phyloP scores from a whole-genome alignment of 139 green algal species.

The Picocystis salinarum region DNA sequence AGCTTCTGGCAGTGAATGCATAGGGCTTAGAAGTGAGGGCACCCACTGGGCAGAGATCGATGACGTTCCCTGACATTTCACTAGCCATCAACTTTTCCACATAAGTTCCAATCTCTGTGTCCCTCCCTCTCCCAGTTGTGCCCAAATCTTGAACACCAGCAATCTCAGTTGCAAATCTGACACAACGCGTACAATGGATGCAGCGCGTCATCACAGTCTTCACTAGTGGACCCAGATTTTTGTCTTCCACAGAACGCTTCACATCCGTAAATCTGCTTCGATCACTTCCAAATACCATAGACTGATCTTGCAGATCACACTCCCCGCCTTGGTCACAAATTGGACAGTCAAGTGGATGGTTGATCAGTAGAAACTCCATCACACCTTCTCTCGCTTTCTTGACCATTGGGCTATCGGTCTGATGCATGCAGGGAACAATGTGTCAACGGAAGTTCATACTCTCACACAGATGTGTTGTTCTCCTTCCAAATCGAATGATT shows the following conservation, averaged over 20 bases:
- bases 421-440: no score
- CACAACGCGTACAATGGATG: conserved; percentile 89
- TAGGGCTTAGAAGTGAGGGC: conserved; percentile 91
- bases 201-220: conserved; percentile 98
- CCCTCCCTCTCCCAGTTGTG: conserved; percentile 69
- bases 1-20: conserved; percentile 88
- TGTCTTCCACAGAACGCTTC: conserved; percentile 83
- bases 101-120: conserved; percentile 84
- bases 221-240: conserved; percentile 88
- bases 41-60: conserved; percentile 95
- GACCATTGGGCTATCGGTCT: conserved; percentile 78
- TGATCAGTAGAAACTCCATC: conserved; percentile 98
- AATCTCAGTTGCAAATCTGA: conserved; percentile 87
- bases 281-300: conserved; percentile 87
- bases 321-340: conserved; percentile 99
- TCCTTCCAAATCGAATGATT: no score
- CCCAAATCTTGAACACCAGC: conserved; percentile 85
- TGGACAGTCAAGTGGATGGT: conserved; percentile 96
- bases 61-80: conserved; percentile 93
- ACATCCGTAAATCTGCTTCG: conserved; percentile 71
- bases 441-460: no score
- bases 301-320: conserved; percentile 94
- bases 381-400: conserved; percentile 97
- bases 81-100: conserved; percentile 69
- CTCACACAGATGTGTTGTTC: no score